Percentiles rank a stretch among this genome's conserved stretches.
Conservation (phyloP, 768 basidiomycete species). For the Auriscalpium vulgare region DNA sequence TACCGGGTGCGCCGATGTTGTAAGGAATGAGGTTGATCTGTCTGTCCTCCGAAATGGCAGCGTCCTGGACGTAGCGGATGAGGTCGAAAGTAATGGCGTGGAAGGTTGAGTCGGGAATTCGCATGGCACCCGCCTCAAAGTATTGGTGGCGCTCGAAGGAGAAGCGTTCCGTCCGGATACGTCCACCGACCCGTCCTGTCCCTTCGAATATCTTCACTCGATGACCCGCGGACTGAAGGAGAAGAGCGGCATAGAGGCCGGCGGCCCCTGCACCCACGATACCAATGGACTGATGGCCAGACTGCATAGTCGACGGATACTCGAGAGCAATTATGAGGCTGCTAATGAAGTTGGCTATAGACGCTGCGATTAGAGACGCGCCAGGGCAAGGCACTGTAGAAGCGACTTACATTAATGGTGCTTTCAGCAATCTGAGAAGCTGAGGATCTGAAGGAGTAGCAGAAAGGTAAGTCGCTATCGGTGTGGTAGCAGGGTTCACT, state of each 20-base stretch:
- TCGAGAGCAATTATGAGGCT: too few species aligned
- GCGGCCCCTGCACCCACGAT: background rate
- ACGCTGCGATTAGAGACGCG: too few species aligned
- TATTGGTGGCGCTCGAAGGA: background rate
- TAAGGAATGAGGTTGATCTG: slow-evolving; percentile 12
- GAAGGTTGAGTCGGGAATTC: background rate
- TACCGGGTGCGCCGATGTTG: slow-evolving; percentile 8
- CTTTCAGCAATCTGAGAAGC: too few species aligned
- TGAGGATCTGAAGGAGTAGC: too few species aligned
- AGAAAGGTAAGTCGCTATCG: too few species aligned
- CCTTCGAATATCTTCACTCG: background rate
- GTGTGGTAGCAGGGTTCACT: too few species aligned
- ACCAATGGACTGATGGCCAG: too few species aligned
- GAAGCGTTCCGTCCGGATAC: background rate
- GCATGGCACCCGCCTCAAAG: background rate
- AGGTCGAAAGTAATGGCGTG: too few species aligned
- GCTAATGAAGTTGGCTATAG: too few species aligned
- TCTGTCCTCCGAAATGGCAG: slow-evolving; percentile 1
- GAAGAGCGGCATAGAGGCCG: background rate
- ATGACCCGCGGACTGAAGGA: background rate
- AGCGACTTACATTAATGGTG: too few species aligned
- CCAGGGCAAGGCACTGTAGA: too few species aligned
- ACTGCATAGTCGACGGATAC: too few species aligned
- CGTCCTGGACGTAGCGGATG: background rate
- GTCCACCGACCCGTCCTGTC: background rate